Evolutionary conservation across 2,329 filamentous ascomycete species (phyloP).

Genomic region (Chaetothyriales sp.): DNA sequence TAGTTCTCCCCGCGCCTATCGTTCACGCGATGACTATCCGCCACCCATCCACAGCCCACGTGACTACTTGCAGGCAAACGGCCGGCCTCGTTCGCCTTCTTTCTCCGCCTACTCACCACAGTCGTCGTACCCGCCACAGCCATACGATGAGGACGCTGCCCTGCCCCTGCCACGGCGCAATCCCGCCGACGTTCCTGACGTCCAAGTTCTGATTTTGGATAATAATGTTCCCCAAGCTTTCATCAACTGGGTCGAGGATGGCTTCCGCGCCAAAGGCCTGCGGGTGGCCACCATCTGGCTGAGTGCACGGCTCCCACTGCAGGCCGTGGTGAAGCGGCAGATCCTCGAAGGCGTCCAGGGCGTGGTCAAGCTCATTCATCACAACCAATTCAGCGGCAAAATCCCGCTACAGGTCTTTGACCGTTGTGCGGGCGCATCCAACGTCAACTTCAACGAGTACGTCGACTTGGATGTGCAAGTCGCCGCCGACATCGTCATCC

Average conservation of each 20-base stretch:
- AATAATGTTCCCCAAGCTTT: slow-evolving; percentile 46
- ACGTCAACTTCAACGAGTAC: slow-evolving; percentile 78
- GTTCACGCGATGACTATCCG: slow-evolving; percentile 51
- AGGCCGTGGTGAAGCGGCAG: slow-evolving; percentile 69
- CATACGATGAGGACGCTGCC: slow-evolving; percentile 44
- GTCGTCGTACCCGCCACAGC: slow-evolving; percentile 49
- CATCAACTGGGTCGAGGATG: slow-evolving; percentile 65
- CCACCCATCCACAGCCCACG: slow-evolving; percentile 27
- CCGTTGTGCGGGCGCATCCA: slow-evolving; percentile 57
- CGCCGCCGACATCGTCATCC: slow-evolving; percentile 66
- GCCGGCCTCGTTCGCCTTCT: slow-evolving; percentile 52
- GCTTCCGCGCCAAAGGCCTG: slow-evolving; percentile 58
- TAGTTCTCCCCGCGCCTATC: slow-evolving; percentile 46
- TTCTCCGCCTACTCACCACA: slow-evolving; percentile 47
- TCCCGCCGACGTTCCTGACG: slow-evolving; percentile 67
- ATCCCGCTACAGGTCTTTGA: slow-evolving; percentile 79
- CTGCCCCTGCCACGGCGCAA: slow-evolving; percentile 61
- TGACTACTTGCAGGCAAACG: slow-evolving; percentile 31
- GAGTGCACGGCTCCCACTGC: slow-evolving; percentile 60
- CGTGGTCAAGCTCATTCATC: slow-evolving; percentile 61
- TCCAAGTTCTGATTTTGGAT: slow-evolving; percentile 73
- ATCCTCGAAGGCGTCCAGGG: slow-evolving; percentile 80
- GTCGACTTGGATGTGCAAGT: slow-evolving; percentile 64
- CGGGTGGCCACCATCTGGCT: slow-evolving; percentile 68
- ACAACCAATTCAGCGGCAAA: slow-evolving; percentile 55